Conservation (phyloP, 306 rosid species). For the Inga oerstediana region DNA sequence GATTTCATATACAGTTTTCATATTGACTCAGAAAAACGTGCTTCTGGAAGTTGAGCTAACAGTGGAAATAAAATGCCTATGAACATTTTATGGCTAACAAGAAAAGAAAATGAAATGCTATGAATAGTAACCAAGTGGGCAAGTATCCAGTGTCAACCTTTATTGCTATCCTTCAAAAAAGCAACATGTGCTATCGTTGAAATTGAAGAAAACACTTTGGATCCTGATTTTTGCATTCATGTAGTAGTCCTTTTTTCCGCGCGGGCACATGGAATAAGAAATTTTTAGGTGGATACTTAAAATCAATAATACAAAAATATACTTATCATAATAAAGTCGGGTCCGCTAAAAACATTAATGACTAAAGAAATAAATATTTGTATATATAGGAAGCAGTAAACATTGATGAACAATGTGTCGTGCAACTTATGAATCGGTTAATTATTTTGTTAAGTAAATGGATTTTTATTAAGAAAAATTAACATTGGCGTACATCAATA, state of each 20-base stretch:
- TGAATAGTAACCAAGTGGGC: background rate
- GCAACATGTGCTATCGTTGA: background rate
- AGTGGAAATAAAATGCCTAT: background rate
- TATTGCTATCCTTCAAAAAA: background rate
- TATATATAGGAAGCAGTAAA: no score
- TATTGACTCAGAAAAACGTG: background rate
- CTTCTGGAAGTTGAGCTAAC: background rate
- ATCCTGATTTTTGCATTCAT: background rate
- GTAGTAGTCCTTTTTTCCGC: background rate
- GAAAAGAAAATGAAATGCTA: no score
- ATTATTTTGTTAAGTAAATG: no score
- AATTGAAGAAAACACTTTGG: background rate
- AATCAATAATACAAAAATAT: no score
- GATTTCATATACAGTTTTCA: background rate
- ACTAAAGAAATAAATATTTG: no score
- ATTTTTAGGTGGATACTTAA: background rate
- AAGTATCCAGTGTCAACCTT: background rate
- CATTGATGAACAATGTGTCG: no score
- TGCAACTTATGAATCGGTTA: no score
- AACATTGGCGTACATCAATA: no score
- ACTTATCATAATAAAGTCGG: no score
- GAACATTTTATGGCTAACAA: no score
- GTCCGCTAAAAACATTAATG: no score
- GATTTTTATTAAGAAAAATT: no score
- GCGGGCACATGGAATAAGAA: background rate